phyloP scores from a whole-genome alignment of 768 basidiomycete species.

The Phaeotremella skinneri region DNA sequence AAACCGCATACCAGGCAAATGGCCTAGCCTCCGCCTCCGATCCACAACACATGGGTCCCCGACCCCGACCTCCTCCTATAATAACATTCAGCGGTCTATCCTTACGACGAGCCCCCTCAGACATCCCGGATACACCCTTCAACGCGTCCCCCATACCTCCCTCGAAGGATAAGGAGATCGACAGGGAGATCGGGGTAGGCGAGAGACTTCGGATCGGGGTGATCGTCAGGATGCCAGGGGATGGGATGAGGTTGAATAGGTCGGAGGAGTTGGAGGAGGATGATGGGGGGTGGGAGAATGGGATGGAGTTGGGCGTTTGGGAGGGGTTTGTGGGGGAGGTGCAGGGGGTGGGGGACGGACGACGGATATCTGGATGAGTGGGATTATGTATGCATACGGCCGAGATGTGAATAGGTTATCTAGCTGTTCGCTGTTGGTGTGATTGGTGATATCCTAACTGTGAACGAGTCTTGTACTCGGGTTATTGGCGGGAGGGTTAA shows the following conservation, averaged over 20 bases:
- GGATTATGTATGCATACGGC: no score
- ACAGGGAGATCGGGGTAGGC: constrained; percentile 16
- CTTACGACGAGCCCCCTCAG: no score
- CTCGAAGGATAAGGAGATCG: constrained; percentile 10
- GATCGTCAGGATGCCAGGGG: constrained; percentile 36
- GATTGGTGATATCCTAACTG: background rate
- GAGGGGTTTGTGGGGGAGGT: constrained; percentile 19
- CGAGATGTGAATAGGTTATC: no score
- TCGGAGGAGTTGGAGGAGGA: constrained; percentile 27
- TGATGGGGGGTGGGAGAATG: constrained; percentile 40
- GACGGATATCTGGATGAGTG: background rate
- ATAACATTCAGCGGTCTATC: background rate
- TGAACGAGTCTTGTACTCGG: background rate
- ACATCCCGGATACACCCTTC: background rate
- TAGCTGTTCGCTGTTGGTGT: background rate
- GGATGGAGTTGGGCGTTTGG: constrained; percentile 47
- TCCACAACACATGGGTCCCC: constrained; percentile 17
- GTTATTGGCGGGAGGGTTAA: no score
- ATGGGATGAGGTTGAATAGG: constrained; percentile 23
- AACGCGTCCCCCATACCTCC: background rate
- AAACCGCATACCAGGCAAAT: background rate
- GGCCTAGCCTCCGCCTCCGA: constrained; percentile 3
- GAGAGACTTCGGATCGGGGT: constrained; percentile 31
- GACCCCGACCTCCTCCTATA: constrained; percentile 4
- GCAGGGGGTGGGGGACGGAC: background rate